Conservation (phyloP, 2,329 filamentous ascomycete genomes). For the Alternaria viburni region DNA sequence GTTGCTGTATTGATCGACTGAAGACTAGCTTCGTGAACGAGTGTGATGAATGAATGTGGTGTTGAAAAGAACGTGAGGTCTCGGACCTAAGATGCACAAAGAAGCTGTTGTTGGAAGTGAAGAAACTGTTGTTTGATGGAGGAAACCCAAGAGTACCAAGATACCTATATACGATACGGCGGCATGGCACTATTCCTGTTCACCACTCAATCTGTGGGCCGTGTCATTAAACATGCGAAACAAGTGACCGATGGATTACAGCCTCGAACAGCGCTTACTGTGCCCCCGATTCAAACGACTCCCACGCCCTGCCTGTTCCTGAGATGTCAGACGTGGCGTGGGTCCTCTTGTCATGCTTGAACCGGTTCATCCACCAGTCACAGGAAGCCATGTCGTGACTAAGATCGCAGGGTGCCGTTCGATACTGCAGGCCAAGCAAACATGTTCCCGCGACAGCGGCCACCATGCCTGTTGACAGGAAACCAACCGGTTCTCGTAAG, state of each 20-base stretch:
- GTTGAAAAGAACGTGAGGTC: constrained; percentile 47
- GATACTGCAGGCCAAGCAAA: constrained; percentile 23
- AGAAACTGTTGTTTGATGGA: constrained; percentile 28
- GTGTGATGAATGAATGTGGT: constrained; percentile 36
- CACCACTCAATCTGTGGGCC: constrained; percentile 33
- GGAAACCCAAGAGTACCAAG: constrained; percentile 2
- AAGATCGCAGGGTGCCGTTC: constrained; percentile 22
- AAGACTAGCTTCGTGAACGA: constrained; percentile 43
- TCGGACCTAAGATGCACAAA: constrained; percentile 42
- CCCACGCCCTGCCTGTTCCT: constrained; percentile 19
- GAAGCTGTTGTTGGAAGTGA: constrained; percentile 32
- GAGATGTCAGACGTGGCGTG: constrained; percentile 22
- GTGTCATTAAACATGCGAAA: constrained; percentile 48
- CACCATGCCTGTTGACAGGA: constrained; percentile 23
- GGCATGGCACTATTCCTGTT: constrained; percentile 16
- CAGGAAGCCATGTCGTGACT: constrained; percentile 4
- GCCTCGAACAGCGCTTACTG: constrained; percentile 27
- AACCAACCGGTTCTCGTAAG: constrained; percentile 14
- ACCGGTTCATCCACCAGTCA: constrained; percentile 38
- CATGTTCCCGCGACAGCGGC: constrained; percentile 31
- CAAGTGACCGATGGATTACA: constrained; percentile 22
- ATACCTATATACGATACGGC: constrained; percentile 28
- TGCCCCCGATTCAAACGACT: constrained; percentile 23
- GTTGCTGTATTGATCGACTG: constrained; percentile 29
- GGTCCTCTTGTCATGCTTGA: constrained; percentile 29